These are phyloP conservation scores for Malassezia yamatoensis DNA, from an alignment of 1,284 basidiomycete species.

Conservation along the genomic window DNA sequence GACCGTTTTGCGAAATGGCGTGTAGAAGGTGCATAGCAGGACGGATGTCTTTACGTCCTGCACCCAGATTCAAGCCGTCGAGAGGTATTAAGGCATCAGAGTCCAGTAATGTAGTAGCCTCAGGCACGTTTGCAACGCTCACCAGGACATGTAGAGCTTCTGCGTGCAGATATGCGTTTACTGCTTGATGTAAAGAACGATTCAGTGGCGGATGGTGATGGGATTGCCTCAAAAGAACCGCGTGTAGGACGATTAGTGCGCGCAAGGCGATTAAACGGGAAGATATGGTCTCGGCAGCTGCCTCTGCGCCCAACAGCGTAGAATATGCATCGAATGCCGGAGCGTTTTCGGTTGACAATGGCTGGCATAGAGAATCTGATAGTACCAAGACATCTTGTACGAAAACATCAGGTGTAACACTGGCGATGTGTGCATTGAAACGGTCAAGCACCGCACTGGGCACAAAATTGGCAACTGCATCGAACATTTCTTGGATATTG, in stretches of 20 bases:
- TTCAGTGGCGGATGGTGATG: neutral
- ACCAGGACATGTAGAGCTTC: slow-evolving; percentile 14
- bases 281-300: neutral
- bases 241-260: neutral
- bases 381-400: neutral
- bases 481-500: neutral
- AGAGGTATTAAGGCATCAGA: neutral
- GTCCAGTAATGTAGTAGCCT: neutral
- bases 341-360: neutral
- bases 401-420: slow-evolving; percentile 1
- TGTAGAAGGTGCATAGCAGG: slow-evolving; percentile 5
- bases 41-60: neutral
- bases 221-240: neutral
- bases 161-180: slow-evolving; percentile 6
- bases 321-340: neutral
- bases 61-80: neutral
- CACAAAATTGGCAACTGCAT: neutral
- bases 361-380: neutral
- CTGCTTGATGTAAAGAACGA: neutral
- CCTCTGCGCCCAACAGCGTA: neutral
- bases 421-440: neutral
- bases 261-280: neutral
- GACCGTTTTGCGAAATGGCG: neutral
- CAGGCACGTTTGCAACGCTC: neutral
- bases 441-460: neutral